phyloP scores from a whole-genome alignment of 2,329 filamentous ascomycete genomes.

The Cladosporium sp. region DNA sequence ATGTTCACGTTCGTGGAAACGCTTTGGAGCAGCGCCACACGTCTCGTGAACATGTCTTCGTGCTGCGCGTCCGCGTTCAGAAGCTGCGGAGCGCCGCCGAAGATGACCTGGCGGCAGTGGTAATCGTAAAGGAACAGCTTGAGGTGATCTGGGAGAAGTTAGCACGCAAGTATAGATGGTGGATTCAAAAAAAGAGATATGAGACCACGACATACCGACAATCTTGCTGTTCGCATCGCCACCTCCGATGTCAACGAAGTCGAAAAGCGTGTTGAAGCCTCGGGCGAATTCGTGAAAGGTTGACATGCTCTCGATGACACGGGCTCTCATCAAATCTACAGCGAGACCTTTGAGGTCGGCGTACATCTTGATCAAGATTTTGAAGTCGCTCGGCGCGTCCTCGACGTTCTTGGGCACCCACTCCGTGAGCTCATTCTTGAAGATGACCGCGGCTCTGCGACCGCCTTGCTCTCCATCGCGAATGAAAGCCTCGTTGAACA shows the following conservation, averaged over 20 bases:
- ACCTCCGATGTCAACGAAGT: constrained; percentile 62
- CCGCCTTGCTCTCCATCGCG: constrained; percentile 52
- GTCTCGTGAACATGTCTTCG: constrained; percentile 38
- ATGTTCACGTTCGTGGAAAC: constrained; percentile 52
- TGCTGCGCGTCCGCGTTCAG: constrained; percentile 53
- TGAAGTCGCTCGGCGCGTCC: constrained; percentile 41
- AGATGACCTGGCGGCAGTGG: constrained; percentile 61
- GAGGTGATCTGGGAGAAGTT: constrained; percentile 50
- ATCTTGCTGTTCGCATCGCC: constrained; percentile 56
- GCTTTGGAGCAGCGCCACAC: constrained; percentile 58
- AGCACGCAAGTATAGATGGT: neutral
- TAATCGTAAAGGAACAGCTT: constrained; percentile 57
- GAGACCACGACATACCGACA: constrained; percentile 40
- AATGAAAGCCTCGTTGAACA: constrained; percentile 36
- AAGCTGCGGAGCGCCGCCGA: constrained; percentile 58
- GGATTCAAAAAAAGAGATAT: neutral
- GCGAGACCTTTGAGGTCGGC: constrained; percentile 47
- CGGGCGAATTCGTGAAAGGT: constrained; percentile 54
- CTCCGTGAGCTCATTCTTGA: constrained; percentile 52
- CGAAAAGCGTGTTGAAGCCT: constrained; percentile 60
- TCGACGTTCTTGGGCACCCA: constrained; percentile 36
- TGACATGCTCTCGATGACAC: neutral
- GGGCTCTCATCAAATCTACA: constrained; percentile 40
- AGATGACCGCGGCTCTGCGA: constrained; percentile 53
- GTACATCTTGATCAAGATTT: constrained; percentile 49